Evolutionary conservation across 2,329 filamentous ascomycete species (phyloP).

Genomic region (Mycosphaerelloides madeirae): DNA sequence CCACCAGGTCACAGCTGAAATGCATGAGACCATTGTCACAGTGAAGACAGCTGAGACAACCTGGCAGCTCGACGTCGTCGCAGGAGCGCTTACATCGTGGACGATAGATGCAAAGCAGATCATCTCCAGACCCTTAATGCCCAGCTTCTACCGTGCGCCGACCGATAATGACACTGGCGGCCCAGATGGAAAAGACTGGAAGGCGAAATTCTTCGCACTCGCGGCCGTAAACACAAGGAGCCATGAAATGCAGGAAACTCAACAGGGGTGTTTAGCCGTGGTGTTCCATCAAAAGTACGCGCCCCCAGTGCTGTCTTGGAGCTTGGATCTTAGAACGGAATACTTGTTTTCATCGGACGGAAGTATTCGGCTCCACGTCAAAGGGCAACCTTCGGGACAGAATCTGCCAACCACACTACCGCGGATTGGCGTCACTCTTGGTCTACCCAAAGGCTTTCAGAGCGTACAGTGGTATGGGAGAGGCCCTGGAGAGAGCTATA

Average conservation of each 20-base stretch:
- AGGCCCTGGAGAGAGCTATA: constrained; percentile 62
- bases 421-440: constrained; percentile 57
- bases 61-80: constrained; percentile 21
- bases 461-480: constrained; percentile 57
- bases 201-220: constrained; percentile 23
- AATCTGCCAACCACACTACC: constrained; percentile 54
- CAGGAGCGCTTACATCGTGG: constrained; percentile 22
- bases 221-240: constrained; percentile 18
- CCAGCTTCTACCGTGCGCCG: constrained; percentile 56
- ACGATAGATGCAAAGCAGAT: constrained; percentile 20
- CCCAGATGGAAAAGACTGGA: constrained; percentile 55
- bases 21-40: too few relatives aligned
- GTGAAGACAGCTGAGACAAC: neutral
- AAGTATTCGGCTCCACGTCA: constrained; percentile 43
- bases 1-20: neutral
- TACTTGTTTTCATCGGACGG: constrained; percentile 51
- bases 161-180: constrained; percentile 63
- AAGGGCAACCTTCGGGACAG: constrained; percentile 33
- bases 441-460: constrained; percentile 45
- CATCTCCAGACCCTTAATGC: constrained; percentile 17
- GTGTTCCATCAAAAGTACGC: constrained; percentile 31
- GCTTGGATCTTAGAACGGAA: constrained; percentile 39
- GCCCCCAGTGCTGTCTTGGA: constrained; percentile 60
- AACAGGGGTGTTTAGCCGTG: constrained; percentile 12
- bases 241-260: constrained; percentile 10